A percentile compares a stretch with the other conserved stretches of the same genome.
Evolutionary conservation across 2,329 filamentous ascomycete genomes (phyloP).

Genomic region (Trichoderma gracile): DNA sequence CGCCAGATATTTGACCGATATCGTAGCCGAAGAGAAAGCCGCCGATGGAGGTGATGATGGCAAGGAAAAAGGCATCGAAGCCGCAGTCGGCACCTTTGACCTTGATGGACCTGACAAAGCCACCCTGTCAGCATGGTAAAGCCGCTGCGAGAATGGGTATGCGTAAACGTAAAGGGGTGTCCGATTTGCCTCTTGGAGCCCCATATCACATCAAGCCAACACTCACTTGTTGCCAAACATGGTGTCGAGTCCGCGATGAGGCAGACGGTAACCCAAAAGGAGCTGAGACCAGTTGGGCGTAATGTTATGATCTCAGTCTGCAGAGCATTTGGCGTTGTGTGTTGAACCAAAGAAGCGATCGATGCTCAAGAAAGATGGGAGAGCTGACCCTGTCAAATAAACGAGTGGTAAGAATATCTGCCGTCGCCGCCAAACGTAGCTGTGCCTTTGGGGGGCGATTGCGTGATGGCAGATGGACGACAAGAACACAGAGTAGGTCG

Average conservation of each 20-base stretch:
- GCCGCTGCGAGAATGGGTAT: too few species aligned
- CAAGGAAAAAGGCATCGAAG: constrained; percentile 46
- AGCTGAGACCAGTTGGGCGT: neutral
- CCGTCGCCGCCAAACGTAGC: neutral
- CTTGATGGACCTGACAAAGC: constrained; percentile 40
- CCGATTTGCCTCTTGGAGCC: neutral
- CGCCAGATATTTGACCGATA: constrained; percentile 59
- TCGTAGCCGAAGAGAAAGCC: constrained; percentile 66
- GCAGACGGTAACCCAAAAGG: too few species aligned
- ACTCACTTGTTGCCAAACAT: constrained; percentile 18
- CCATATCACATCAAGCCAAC: neutral
- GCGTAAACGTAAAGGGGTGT: neutral
- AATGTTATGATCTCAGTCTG: neutral
- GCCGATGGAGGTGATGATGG: constrained; percentile 56
- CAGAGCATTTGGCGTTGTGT: neutral
- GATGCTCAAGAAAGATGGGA: constrained; percentile 10
- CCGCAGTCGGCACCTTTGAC: constrained; percentile 48
- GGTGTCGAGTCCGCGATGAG: neutral
- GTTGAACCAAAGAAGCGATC: neutral
- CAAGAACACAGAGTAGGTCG: neutral
- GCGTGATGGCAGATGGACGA: neutral
- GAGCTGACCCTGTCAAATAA: neutral
- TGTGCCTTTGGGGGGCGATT: neutral
- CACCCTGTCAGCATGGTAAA: neutral
- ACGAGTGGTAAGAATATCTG: neutral